phyloP scores from a whole-genome alignment of 345 rosid species.

The Ailanthus altissimus region DNA sequence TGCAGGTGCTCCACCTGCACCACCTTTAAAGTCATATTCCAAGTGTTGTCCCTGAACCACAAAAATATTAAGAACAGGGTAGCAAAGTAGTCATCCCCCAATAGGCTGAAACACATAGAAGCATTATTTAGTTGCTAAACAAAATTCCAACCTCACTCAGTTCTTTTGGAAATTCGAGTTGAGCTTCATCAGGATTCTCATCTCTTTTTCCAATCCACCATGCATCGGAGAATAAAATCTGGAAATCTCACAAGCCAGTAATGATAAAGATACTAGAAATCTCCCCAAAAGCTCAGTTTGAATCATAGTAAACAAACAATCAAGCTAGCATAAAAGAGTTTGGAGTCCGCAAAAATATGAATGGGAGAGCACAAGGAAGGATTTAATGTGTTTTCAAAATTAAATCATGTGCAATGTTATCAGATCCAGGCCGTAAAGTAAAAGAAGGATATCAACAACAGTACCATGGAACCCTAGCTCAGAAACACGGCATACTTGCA shows the following conservation, averaged over 20 bases:
- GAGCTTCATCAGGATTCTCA: slow-evolving; percentile 79
- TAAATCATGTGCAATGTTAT: not conserved
- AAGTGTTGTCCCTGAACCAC: slow-evolving; percentile 50
- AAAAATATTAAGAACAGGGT: slow-evolving; percentile 5
- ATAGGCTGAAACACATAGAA: not conserved
- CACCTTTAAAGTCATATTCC: slow-evolving; percentile 71
- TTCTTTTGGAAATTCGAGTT: slow-evolving; percentile 77
- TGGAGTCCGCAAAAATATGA: not conserved
- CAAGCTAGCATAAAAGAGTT: not conserved
- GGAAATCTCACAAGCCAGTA: slow-evolving; percentile 21
- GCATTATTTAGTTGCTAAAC: not conserved
- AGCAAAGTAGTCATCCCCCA: slow-evolving; percentile 1
- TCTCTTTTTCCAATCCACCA: slow-evolving; percentile 97
- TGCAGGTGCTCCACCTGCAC: slow-evolving; percentile 56
- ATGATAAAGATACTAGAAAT: slow-evolving; percentile 4
- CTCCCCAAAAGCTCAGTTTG: not conserved
- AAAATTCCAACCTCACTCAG: slow-evolving; percentile 61
- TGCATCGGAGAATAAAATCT: slow-evolving; percentile 91
- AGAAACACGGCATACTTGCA: not conserved
- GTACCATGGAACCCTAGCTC: not conserved
- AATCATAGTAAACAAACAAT: not conserved
- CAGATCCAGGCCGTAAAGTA: not conserved
- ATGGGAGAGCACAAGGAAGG: not conserved
- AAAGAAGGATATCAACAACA: not conserved
- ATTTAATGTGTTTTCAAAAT: not conserved